Base-by-base conservation (phyloP, 2,329 filamentous ascomycete species). In the Monascus ruber region DNA sequence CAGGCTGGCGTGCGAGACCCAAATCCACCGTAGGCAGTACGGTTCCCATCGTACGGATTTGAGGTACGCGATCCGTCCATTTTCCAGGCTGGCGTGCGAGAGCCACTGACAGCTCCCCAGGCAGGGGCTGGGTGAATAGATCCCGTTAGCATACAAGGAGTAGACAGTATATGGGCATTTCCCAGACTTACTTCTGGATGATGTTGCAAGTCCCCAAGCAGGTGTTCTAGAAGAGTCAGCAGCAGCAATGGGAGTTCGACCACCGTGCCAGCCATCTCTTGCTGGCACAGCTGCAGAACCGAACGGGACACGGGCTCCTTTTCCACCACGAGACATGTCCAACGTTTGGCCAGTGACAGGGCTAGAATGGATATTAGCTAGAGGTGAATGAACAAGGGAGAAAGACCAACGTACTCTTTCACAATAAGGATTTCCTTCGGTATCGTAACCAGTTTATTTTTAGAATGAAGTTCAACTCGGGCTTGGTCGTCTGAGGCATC, bases 401-500 rank as follows among this genome's bases (percentile, higher is more conserved):
- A 37, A 31, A 36, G n/a, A 28, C 39, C 26, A 36, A 63, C 67
- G 44, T 76, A 84, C 69, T 98, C 89, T 61, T 89, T 88, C 65
- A 93, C 83, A 24, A 76, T 77, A n/a, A 98, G 68, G 41, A 82
- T 77, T 7, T 83, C 80, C 57, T 93, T 93, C 17, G 79, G 76
- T 29, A 96, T 77, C 5, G 82, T 87, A 45, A 96, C 78, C 10
- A 85, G 83, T 70, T 95, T 96, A 65, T 81, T 85, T 69, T 94
- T 94, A 5, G 88, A 88, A 58, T 96, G 89, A 31, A 98, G 69
- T 64, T 98, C 91, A 33, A 98, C 83, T 46, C 88, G 83, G 26
- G 86, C 89, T 53, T 83, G 78, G 3, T 77, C 77, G 51, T 93
- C 88, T 5, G 85, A 94, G 1, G 89, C 83, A 57, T 96, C 89